Evolutionary conservation across 202 grass and related monocot species (phyloP).

Genomic region (Setaria italica): DNA sequence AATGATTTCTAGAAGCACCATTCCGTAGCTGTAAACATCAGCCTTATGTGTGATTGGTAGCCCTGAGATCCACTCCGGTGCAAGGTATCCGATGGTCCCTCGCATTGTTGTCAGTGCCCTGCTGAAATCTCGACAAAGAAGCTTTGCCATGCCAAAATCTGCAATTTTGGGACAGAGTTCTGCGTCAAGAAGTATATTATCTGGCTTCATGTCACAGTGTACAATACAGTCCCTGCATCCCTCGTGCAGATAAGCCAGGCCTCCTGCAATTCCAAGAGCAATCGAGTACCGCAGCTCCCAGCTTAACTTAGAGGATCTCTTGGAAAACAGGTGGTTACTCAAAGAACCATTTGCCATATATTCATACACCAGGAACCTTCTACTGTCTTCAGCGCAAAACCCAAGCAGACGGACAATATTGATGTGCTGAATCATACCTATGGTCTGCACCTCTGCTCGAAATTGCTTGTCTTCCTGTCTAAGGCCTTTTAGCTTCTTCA

Average conservation of each 20-base stretch:
- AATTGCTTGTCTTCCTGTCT: conserved; percentile 58
- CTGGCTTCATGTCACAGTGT: conserved; percentile 61
- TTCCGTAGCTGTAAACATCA: conserved; percentile 62
- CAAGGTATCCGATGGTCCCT: conserved; percentile 67
- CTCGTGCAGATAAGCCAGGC: conserved; percentile 62
- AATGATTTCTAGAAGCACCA: conserved; percentile 63
- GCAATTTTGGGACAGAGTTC: conserved; percentile 59
- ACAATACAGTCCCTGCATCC: conserved; percentile 65
- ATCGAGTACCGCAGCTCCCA: conserved; percentile 43
- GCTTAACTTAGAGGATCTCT: not conserved
- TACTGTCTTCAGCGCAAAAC: conserved; percentile 47
- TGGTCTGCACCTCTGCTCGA: conserved; percentile 57
- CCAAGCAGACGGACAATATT: conserved; percentile 58
- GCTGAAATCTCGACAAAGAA: conserved; percentile 54
- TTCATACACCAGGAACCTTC: conserved; percentile 54
- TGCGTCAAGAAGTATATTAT: conserved; percentile 56
- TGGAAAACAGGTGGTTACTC: conserved; percentile 46
- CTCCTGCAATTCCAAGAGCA: conserved; percentile 49
- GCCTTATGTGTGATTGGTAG: conserved; percentile 55
- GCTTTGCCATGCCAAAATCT: conserved; percentile 68
- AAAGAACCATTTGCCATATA: conserved; percentile 60
- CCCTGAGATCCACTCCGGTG: conserved; percentile 61
- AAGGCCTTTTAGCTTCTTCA: conserved; percentile 53
- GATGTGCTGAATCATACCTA: conserved; percentile 60
- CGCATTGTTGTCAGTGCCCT: conserved; percentile 54